Evolutionary conservation across 192 early-diverging fungal genomes (phyloP), one percentile per base, ranked within the genome.

Genomic region (Spizellomyces punctatus): DNA sequence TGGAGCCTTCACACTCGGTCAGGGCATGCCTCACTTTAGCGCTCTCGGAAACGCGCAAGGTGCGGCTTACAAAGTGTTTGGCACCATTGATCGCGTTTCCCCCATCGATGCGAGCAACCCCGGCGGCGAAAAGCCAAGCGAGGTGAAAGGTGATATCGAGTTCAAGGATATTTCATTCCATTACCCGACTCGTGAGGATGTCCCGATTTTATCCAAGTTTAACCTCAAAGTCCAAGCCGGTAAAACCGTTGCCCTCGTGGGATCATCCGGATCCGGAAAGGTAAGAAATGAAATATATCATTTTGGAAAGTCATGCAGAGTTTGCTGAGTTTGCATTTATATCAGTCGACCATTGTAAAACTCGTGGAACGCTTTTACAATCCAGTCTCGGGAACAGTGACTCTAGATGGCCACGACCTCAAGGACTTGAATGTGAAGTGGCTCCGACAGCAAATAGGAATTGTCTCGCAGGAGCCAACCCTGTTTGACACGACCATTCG

Each of bases 191-290:
- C 82, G 88, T 21, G 72, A 83, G 2, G 85, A 90, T 54, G 81
- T 89, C 57, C 78, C 79, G 4, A 85, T 92, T 66, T 75, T 89
- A 55, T 63, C 76, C 10, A 76, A 81, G 52, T 79, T 90, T 41
- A 71, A 73, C 56, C 73, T 92, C n/a, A 66, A 81, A 44, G 79
- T 91, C 19, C 69, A 78, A 27, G 74, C 89, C n/a, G 91, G 91
- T 22, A 76, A 82, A 75, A 95, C 92, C 12, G 83, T 97, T 49
- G 95, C 95, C 7, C 69, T 97, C 41, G 94, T 95, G 5, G 95
- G 95, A 4, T 81, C 88, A 6, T 92, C 90, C 14, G 92, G 92
- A 5, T 87, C 82, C 63, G 91, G 91, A 17, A 92, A 92, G 27
- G 27, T 36, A 36, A 36, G 27, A 36, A 36, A 36, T 3, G 27